A percentile compares a stretch with the other conserved stretches of the same genome.
phyloP scores from a whole-genome alignment of 768 basidiomycete species.

The Auricularia heimuer region DNA sequence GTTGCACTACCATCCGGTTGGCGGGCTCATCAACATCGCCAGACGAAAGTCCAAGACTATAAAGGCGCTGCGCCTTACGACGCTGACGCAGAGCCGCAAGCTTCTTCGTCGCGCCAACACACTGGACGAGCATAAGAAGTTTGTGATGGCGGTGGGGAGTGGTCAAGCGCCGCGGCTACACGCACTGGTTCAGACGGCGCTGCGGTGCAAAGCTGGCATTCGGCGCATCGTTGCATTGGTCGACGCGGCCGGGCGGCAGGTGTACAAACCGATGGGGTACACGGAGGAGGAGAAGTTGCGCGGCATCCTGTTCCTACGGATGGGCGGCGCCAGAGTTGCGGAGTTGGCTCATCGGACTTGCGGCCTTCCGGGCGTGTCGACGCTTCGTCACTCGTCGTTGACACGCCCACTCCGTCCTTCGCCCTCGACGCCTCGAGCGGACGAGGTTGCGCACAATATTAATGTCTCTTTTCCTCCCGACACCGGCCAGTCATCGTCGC shows the following conservation, averaged over 20 bases:
- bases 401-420: neutral
- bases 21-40: slow-evolving; percentile 8
- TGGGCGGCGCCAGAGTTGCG: slow-evolving; percentile 16
- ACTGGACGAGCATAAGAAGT: slow-evolving; percentile 15
- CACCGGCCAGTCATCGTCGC: no score
- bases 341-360: slow-evolving; percentile 12
- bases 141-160: slow-evolving; percentile 16
- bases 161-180: slow-evolving; percentile 14
- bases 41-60: slow-evolving; percentile 6
- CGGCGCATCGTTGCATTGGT: slow-evolving; percentile 12
- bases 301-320: slow-evolving; percentile 12
- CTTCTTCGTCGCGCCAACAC: neutral
- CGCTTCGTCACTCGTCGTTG: neutral
- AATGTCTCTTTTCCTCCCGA: neutral
- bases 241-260: slow-evolving; percentile 8
- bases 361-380: neutral
- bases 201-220: slow-evolving; percentile 13
- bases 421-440: neutral
- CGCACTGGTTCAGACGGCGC: slow-evolving; percentile 11
- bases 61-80: neutral
- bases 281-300: slow-evolving; percentile 15
- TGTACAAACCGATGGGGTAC: slow-evolving; percentile 15
- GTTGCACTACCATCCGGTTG: slow-evolving; percentile 11
- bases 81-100: neutral
- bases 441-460: neutral